Percentiles rank a stretch among this genome's conserved stretches.
Evolutionary conservation across 371 early-diverging fungal genomes (phyloP).

Genomic region (Furculomyces boomerangus): DNA sequence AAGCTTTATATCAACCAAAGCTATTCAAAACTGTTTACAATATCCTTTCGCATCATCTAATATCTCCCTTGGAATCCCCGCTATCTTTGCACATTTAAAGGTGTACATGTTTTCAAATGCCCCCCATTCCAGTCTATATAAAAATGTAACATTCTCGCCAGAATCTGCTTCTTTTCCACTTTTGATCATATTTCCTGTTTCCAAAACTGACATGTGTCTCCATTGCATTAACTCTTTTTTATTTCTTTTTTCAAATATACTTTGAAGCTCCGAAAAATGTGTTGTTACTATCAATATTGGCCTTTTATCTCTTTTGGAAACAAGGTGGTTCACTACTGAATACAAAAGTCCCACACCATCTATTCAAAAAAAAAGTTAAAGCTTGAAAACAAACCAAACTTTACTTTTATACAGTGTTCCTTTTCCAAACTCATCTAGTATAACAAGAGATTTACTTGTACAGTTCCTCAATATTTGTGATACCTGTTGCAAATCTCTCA

Average conservation of each 20-base stretch:
- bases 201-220: neutral
- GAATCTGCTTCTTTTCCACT: neutral
- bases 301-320: neutral
- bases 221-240: neutral
- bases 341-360: conserved; percentile 3
- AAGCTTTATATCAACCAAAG: too few relatives aligned
- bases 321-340: neutral
- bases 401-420: conserved; percentile 11
- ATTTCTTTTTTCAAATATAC: neutral
- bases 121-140: neutral
- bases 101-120: neutral
- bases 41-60: neutral
- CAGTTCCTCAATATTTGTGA: neutral
- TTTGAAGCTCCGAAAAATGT: neutral
- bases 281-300: conserved; percentile 2
- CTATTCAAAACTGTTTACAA: too few relatives aligned
- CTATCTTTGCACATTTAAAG: neutral
- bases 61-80: neutral
- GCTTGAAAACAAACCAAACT: neutral
- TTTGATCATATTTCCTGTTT: neutral
- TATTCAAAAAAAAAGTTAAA: neutral
- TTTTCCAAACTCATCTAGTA: conserved; percentile 21
- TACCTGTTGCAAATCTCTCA: conserved; percentile 13
- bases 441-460: conserved; percentile 7
- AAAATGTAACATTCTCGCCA: neutral